Evolutionary conservation across 2,329 filamentous ascomycete genomes (phyloP).

Genomic region (Arthrinium phaeospermum): DNA sequence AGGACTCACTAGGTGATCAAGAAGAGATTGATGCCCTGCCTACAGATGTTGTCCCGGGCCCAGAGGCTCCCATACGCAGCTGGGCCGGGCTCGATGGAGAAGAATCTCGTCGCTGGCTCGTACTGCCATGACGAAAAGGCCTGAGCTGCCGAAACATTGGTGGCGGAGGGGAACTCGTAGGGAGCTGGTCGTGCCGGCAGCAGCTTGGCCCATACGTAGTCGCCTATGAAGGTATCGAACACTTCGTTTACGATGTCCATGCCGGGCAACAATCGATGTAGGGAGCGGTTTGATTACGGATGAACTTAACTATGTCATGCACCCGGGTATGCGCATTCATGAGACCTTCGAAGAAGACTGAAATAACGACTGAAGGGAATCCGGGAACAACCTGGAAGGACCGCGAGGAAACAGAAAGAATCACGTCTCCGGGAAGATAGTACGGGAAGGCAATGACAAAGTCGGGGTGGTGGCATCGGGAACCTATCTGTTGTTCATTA

Average conservation of each 20-base stretch:
- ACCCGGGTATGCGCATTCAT: neutral
- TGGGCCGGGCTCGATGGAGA: slow-evolving; percentile 72
- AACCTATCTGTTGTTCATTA: neutral
- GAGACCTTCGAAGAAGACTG: slow-evolving; percentile 30
- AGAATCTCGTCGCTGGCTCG: slow-evolving; percentile 72
- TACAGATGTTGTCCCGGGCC: slow-evolving; percentile 76
- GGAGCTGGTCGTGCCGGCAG: slow-evolving; percentile 65
- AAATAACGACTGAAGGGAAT: slow-evolving; percentile 20
- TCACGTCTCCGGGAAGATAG: neutral
- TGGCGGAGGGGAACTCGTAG: slow-evolving; percentile 56
- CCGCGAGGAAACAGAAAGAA: neutral
- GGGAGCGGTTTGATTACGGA: slow-evolving; percentile 12
- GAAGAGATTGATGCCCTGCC: slow-evolving; percentile 79
- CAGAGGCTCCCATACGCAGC: slow-evolving; percentile 81
- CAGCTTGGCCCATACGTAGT: slow-evolving; percentile 75
- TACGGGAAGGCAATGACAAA: neutral
- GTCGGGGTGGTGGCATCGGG: neutral
- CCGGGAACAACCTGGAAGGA: neutral
- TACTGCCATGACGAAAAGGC: slow-evolving; percentile 70
- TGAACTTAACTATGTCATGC: slow-evolving; percentile 27
- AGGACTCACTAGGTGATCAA: slow-evolving; percentile 80
- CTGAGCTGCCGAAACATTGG: slow-evolving; percentile 59
- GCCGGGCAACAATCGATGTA: slow-evolving; percentile 33
- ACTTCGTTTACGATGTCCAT: slow-evolving; percentile 95
- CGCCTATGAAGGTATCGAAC: slow-evolving; percentile 80